Evolutionary conservation across 306 rosid species (phyloP).

Genomic region (Herpetospermum pedunculosum): DNA sequence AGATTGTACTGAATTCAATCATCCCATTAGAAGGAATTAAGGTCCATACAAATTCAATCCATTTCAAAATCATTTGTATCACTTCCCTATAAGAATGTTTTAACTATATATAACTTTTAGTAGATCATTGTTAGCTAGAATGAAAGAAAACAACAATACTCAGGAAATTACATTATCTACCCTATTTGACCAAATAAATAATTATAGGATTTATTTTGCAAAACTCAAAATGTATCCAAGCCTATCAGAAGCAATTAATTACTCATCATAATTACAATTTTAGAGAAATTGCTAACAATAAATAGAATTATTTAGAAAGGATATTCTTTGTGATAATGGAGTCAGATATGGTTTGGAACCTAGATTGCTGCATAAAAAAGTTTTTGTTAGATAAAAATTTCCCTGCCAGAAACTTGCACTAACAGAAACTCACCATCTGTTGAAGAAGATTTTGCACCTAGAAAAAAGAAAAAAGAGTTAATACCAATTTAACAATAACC

Average conservation of each 20-base stretch:
- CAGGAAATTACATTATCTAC: background rate
- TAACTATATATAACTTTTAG: background rate
- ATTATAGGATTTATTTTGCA: background rate
- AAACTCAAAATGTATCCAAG: background rate
- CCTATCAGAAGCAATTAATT: background rate
- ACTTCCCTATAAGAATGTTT: background rate
- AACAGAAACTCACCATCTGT: conserved; percentile 74
- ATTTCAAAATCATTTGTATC: background rate
- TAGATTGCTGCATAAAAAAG: conserved; percentile 59
- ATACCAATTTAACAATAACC: background rate
- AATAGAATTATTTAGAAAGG: conserved; percentile 31
- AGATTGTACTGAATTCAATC: background rate
- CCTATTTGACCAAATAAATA: background rate
- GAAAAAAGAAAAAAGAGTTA: conserved; percentile 12
- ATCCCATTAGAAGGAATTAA: too few relatives aligned
- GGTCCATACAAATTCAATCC: too few relatives aligned
- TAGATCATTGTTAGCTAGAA: background rate
- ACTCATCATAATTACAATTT: background rate
- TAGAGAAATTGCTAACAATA: background rate
- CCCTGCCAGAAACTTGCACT: conserved; percentile 9
- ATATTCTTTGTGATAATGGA: conserved; percentile 89
- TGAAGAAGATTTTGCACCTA: conserved; percentile 99
- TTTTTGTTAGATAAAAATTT: conserved; percentile 15
- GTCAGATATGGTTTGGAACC: conserved; percentile 91
- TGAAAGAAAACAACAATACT: background rate